These are phyloP conservation scores for Amylocystis lapponica DNA, from an alignment of 768 basidiomycete genomes.

Conservation along the genomic window DNA sequence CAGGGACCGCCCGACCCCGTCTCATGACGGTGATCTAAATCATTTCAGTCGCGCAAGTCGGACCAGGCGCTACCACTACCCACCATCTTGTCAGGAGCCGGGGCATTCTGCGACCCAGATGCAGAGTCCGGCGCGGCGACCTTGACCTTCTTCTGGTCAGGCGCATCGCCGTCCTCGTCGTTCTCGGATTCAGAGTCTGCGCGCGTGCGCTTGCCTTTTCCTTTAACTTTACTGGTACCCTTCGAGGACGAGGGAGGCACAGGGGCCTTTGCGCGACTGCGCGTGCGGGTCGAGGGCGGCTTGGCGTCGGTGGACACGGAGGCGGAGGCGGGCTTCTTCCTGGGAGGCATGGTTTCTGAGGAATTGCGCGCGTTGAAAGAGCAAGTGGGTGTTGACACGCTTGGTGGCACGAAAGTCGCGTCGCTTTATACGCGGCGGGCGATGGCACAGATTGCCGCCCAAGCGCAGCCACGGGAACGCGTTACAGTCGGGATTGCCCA, in stretches of 20 bases:
- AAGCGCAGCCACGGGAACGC: no score
- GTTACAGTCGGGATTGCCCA: no score
- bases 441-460: not conserved
- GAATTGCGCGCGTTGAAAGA: not conserved
- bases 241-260: conserved; percentile 20
- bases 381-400: not conserved
- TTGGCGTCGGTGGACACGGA: conserved; percentile 21
- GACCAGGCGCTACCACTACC: conserved; percentile 1
- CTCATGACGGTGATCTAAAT: conserved; percentile 41
- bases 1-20: conserved; percentile 49
- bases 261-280: conserved; percentile 24
- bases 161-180: conserved; percentile 16
- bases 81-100: conserved; percentile 46
- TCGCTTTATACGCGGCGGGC: not conserved
- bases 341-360: conserved; percentile 19
- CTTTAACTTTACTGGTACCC: conserved; percentile 17
- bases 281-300: conserved; percentile 26
- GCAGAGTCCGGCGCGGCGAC: not conserved
- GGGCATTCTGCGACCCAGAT: conserved; percentile 6
- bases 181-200: conserved; percentile 12
- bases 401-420: not conserved
- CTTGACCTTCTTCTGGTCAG: conserved; percentile 25
- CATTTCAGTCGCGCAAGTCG: conserved; percentile 1
- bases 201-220: conserved; percentile 14
- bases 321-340: conserved; percentile 33